Percentiles rank a stretch among this genome's conserved stretches.
phyloP scores from a whole-genome alignment of 306 rosid species.

The Prunus mume region DNA sequence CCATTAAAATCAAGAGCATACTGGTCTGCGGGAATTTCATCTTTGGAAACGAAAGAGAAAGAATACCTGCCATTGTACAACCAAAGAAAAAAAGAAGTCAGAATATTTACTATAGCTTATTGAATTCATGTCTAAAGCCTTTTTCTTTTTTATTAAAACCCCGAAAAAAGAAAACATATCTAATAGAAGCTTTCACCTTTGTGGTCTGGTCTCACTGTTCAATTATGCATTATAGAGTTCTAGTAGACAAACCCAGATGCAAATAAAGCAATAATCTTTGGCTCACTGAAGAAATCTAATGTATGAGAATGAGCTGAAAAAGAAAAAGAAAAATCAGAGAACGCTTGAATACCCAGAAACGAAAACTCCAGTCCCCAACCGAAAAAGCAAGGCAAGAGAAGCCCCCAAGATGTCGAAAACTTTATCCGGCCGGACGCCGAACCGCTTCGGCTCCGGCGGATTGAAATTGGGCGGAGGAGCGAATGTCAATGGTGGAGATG shows the following conservation, averaged over 20 bases:
- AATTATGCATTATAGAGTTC: not conserved
- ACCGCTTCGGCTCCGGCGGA: constrained; percentile 85
- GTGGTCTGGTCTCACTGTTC: not conserved
- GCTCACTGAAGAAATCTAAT: not conserved
- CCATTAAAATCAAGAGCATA: constrained; percentile 68
- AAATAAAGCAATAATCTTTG: not conserved
- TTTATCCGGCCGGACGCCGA: constrained; percentile 65
- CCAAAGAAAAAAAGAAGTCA: not conserved
- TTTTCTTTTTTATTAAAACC: not conserved
- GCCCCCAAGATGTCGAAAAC: constrained; percentile 55
- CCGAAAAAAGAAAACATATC: not conserved
- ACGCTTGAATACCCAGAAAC: constrained; percentile 59
- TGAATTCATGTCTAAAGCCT: not conserved
- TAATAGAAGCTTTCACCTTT: not conserved
- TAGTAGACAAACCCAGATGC: not conserved
- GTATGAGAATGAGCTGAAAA: not conserved
- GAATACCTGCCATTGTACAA: constrained; percentile 66
- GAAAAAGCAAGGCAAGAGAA: constrained; percentile 57
- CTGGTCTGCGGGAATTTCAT: constrained; percentile 65
- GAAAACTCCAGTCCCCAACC: constrained; percentile 83
- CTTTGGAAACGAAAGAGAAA: constrained; percentile 62
- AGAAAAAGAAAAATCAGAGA: not conserved
- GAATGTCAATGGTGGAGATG: constrained; percentile 31
- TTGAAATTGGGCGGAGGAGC: constrained; percentile 82
- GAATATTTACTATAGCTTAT: not conserved